Conservation (phyloP, 192 early-diverging fungal genomes). For the Dissophora globulifera region DNA sequence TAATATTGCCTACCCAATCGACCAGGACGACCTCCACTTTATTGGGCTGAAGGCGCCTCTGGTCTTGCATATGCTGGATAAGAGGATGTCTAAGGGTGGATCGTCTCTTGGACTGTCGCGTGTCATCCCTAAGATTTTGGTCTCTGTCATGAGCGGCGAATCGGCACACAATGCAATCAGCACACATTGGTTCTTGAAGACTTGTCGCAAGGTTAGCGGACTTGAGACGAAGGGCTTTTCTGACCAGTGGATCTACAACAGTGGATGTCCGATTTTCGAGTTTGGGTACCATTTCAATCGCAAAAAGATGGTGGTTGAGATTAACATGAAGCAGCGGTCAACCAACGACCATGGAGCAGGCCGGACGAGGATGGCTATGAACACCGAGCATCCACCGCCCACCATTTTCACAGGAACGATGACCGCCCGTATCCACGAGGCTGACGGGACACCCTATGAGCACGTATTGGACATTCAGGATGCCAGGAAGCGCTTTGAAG, state of each 20-base stretch:
- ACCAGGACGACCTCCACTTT: constrained; percentile 76
- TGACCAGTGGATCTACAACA: constrained; percentile 94
- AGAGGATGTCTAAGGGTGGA: constrained; percentile 81
- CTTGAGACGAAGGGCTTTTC: constrained; percentile 82
- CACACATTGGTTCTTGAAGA: constrained; percentile 79
- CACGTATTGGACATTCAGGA: constrained; percentile 88
- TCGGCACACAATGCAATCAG: constrained; percentile 66
- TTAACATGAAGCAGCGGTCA: constrained; percentile 80
- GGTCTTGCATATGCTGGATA: constrained; percentile 93
- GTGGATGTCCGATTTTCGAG: constrained; percentile 89
- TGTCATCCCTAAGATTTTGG: constrained; percentile 83
- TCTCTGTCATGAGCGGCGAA: constrained; percentile 77
- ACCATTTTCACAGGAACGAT: constrained; percentile 69
- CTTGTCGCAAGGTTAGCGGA: constrained; percentile 89
- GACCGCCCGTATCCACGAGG: constrained; percentile 82
- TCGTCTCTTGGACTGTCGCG: constrained; percentile 76
- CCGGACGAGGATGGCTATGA: constrained; percentile 12
- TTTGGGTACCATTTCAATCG: constrained; percentile 90
- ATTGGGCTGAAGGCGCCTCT: constrained; percentile 86
- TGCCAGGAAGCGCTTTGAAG: constrained; percentile 78
- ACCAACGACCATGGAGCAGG: constrained; percentile 63
- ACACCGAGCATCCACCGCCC: constrained; percentile 32
- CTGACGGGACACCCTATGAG: constrained; percentile 85
- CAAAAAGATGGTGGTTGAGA: constrained; percentile 96
- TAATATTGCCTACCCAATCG: constrained; percentile 59